These are phyloP conservation scores for Aspergillus ostianus DNA, from an alignment of 495 filamentous ascomycete genomes.

Conservation along the genomic window DNA sequence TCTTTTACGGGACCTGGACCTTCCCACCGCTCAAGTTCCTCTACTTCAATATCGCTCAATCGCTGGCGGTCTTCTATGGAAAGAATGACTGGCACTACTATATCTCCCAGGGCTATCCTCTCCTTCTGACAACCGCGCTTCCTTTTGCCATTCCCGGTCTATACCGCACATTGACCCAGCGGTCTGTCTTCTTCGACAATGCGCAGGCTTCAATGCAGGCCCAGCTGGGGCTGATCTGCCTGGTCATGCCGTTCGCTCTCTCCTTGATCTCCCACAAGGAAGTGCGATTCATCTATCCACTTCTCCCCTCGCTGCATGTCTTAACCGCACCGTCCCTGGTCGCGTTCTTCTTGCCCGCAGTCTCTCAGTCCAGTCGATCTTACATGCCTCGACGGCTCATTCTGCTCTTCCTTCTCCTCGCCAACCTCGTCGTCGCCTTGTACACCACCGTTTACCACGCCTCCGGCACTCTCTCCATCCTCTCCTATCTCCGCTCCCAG, in stretches of 20 bases:
- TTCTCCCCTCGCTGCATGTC: conserved; percentile 82
- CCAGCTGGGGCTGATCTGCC: conserved; percentile 59
- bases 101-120: conserved; percentile 80
- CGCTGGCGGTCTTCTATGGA: conserved; percentile 90
- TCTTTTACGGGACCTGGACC: conserved; percentile 84
- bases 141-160: conserved; percentile 71
- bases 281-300: conserved; percentile 94
- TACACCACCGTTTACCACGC: conserved; percentile 80
- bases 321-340: conserved; percentile 67
- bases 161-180: conserved; percentile 47
- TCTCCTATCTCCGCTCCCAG: conserved; percentile 70
- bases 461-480: conserved; percentile 68
- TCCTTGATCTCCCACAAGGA: conserved; percentile 93
- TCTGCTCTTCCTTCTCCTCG: conserved; percentile 56
- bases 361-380: conserved; percentile 28
- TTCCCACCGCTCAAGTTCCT: conserved; percentile 88
- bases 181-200: conserved; percentile 25
- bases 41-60: conserved; percentile 87
- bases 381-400: conserved; percentile 49
- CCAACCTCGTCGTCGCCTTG: conserved; percentile 68
- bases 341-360: conserved; percentile 58
- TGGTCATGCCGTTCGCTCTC: conserved; percentile 61
- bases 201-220: conserved; percentile 39
- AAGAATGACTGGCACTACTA: conserved; percentile 91
- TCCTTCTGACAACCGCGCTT: conserved; percentile 79